phyloP scores from a whole-genome alignment of 345 rosid genomes.

The Eucalyptus sp. region DNA sequence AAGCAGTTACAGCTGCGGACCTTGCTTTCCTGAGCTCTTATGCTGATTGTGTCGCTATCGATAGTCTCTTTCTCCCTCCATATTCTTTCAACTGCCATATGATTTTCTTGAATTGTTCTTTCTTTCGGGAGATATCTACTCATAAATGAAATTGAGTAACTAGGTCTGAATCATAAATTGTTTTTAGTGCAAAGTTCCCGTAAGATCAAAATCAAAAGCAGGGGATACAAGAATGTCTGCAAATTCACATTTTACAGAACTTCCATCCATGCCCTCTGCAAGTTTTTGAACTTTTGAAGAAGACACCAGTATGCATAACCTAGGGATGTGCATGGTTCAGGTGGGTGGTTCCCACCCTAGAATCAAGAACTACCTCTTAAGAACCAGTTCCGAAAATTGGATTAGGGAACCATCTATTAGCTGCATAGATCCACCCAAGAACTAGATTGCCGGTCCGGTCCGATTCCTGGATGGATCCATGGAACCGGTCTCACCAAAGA shows the following conservation, averaged over 20 bases:
- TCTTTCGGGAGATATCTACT: neutral
- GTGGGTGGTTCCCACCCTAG: too few relatives aligned
- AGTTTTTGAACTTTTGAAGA: neutral
- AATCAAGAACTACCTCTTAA: rapidly evolving
- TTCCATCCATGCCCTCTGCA: neutral
- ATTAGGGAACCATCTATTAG: too few relatives aligned
- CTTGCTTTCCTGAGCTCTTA: neutral
- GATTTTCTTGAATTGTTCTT: neutral
- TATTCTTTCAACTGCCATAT: neutral
- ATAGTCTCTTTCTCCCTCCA: neutral
- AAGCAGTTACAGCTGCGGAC: neutral
- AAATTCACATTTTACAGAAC: neutral
- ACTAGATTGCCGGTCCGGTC: too few relatives aligned
- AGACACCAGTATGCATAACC: neutral
- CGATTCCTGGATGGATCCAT: rapidly evolving
- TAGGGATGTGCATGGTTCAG: too few relatives aligned
- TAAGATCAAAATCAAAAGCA: neutral
- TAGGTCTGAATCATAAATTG: neutral
- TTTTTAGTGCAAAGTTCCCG: neutral
- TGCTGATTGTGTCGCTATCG: neutral
- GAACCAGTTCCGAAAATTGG: too few relatives aligned
- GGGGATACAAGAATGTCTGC: neutral
- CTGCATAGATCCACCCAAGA: too few relatives aligned
- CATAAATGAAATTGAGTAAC: neutral
- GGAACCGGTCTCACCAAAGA: too few relatives aligned